A percentile compares a stretch with the other conserved stretches of the same genome.
These are phyloP conservation scores for Backusella sp. DNA, from an alignment of 192 early-diverging fungal species.

Conservation along the genomic window DNA sequence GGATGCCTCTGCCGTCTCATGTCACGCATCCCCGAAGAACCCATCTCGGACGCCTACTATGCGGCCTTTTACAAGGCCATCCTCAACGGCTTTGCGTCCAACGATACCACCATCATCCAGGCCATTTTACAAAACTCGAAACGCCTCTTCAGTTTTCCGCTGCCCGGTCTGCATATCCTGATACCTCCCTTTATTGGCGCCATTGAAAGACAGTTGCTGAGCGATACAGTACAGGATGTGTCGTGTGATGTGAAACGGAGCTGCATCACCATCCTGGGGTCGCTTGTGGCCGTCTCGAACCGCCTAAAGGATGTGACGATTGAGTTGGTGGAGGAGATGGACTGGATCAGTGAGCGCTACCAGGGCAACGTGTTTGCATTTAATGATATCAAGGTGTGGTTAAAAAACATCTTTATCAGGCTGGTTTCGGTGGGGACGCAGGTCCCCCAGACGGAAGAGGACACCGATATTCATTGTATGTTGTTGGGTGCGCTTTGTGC, in stretches of 20 bases:
- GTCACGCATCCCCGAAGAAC: constrained; percentile 72
- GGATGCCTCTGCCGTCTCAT: constrained; percentile 75
- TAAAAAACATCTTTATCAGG: constrained; percentile 33
- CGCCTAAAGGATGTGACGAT: constrained; percentile 24
- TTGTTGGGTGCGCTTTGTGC: constrained; percentile 34
- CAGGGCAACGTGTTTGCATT: not conserved
- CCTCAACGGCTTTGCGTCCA: constrained; percentile 55
- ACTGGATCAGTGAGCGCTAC: not conserved
- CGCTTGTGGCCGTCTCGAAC: constrained; percentile 33
- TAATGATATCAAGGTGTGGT: constrained; percentile 29
- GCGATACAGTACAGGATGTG: constrained; percentile 33
- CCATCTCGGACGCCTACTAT: constrained; percentile 54
- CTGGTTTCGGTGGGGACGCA: constrained; percentile 23
- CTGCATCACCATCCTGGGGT: constrained; percentile 49
- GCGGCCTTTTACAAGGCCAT: constrained; percentile 70
- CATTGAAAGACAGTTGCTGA: constrained; percentile 60
- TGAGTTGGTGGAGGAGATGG: not conserved
- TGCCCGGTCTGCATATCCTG: constrained; percentile 70
- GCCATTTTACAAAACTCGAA: constrained; percentile 69
- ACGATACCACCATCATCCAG: constrained; percentile 58
- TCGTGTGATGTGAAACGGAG: constrained; percentile 41
- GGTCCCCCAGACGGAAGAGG: constrained; percentile 14
- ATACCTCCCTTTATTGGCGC: constrained; percentile 63
- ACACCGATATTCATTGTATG: constrained; percentile 42
- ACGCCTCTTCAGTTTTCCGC: constrained; percentile 59